Conservation (phyloP, 139 green algal genomes). For the Trebouxia sp. region DNA sequence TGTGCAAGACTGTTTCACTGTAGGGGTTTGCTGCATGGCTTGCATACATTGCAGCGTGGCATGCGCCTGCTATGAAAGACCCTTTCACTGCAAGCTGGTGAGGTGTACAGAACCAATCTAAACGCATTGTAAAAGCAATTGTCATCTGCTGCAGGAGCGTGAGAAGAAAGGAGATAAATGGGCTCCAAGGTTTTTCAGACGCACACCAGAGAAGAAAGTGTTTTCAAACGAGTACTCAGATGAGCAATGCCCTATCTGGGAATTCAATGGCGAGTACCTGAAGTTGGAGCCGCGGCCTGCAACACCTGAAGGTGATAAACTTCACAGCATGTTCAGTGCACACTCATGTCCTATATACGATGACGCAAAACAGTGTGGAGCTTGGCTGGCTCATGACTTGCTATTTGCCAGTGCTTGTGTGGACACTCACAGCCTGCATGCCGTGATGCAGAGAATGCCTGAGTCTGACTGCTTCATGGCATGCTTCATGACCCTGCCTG, state of each 20-base stretch:
- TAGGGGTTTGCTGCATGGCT: too few relatives aligned
- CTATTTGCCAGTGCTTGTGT: neutral
- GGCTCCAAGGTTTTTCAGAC: conserved; percentile 76
- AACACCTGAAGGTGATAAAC: conserved; percentile 22
- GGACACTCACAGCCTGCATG: neutral
- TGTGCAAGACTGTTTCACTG: too few relatives aligned
- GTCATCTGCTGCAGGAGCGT: conserved; percentile 47
- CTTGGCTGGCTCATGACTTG: neutral
- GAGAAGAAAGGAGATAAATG: conserved; percentile 62
- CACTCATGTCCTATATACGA: neutral
- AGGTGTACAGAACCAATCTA: too few relatives aligned
- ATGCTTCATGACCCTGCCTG: neutral
- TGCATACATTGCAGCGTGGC: too few relatives aligned
- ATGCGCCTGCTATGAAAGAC: too few relatives aligned
- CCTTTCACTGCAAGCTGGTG: too few relatives aligned
- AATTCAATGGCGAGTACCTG: conserved; percentile 59
- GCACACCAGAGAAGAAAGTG: conserved; percentile 41
- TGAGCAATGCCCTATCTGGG: conserved; percentile 68
- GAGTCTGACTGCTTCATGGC: neutral
- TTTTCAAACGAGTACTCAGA: conserved; percentile 52
- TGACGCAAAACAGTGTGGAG: too few relatives aligned
- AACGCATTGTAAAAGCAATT: too few relatives aligned
- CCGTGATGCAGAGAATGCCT: neutral
- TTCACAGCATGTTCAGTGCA: neutral
- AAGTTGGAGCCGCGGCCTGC: conserved; percentile 18